A percentile compares a stretch with the other conserved stretches of the same genome.
phyloP scores from a whole-genome alignment of 1,139 yeast genomes.

The Zygoascus meyerae region DNA sequence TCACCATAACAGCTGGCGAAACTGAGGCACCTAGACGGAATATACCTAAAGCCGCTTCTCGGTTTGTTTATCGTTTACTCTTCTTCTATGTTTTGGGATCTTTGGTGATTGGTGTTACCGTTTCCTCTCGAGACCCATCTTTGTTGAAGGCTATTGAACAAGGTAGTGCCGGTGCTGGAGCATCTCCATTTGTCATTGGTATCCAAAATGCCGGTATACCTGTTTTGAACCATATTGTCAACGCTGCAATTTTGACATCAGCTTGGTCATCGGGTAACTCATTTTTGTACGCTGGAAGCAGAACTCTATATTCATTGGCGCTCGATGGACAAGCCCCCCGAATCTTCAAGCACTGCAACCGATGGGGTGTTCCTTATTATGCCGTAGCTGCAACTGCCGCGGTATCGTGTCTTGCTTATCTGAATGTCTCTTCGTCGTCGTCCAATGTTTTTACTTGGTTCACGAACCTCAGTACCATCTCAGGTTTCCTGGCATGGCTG shows the following conservation, averaged over 20 bases:
- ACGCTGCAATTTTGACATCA: slow-evolving; percentile 59
- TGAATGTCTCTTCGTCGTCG: slow-evolving; percentile 42
- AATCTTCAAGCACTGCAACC: slow-evolving; percentile 39
- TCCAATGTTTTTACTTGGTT: slow-evolving; percentile 44
- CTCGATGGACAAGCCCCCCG: slow-evolving; percentile 47
- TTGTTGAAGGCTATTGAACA: slow-evolving; percentile 38
- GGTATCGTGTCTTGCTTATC: slow-evolving; percentile 37
- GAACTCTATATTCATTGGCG: slow-evolving; percentile 40
- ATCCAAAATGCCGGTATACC: slow-evolving; percentile 48
- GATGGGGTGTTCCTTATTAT: slow-evolving; percentile 42
- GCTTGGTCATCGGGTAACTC: slow-evolving; percentile 46
- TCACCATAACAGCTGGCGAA: slow-evolving; percentile 73
- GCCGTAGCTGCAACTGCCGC: slow-evolving; percentile 30
- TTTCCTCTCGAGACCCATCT: slow-evolving; percentile 46
- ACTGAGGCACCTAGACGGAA: slow-evolving; percentile 60
- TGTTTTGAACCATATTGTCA: slow-evolving; percentile 58
- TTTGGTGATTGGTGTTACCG: slow-evolving; percentile 52
- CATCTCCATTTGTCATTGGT: slow-evolving; percentile 65
- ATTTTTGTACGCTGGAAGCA: slow-evolving; percentile 38
- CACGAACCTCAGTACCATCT: slow-evolving; percentile 39
- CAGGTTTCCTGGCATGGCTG: slow-evolving; percentile 44
- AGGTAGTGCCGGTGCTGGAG: slow-evolving; percentile 46
- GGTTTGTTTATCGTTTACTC: slow-evolving; percentile 56
- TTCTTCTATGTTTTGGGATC: slow-evolving; percentile 52
- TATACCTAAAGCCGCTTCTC: slow-evolving; percentile 56